Evolutionary conservation across 1,284 basidiomycete species (phyloP), one percentile per base, ranked within the genome.

Genomic region (Ganoderma boninense): DNA sequence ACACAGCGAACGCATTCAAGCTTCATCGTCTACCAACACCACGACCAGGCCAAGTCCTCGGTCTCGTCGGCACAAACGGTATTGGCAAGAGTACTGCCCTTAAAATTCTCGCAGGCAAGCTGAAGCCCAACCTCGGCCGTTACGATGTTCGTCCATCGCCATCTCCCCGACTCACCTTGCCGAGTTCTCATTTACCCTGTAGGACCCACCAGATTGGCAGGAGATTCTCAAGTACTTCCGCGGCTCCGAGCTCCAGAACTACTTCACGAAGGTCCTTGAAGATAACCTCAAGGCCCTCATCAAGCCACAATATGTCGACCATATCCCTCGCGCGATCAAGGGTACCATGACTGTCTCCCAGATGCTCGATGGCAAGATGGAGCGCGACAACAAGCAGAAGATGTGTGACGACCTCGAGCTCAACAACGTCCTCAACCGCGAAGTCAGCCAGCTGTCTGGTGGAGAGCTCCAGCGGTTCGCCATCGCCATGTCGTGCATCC

Each of bases 221-320:
- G 97, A 98, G 79, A 98, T 99, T 75, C 85, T 99, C 67, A 97
- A 97, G 82, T 94, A 99, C 81, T 98, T 98, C 89, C 92, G 97
- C 76, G 97, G 97, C 54, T 98, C 96, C 4, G 97, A 98, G 82
- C 87, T 98, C 42, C 97, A 98, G 81, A 99, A 98, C 81, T 98
- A 98, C 85, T 98, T 98, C 83, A 98, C 97, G 65, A 98, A 98
- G 83, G 95, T 98, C n/a, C 87, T 99, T 32, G 97, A 98, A 83
- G 97, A 99, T 81, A 97, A 99, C 79, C 86, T 98, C 78, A 98
- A 98, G 84, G 97, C 97, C 1, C 89, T 99, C 72, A 98, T 98
- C 82, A 99, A 99, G 83, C 97, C 97, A 1, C 97, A 99, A 89
- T 99, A 99, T 79, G 97, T 99, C 75, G 97, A 99, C 81, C 97